Conservation (phyloP, 805 yeast species). For the Saccharomyces jurei region DNA sequence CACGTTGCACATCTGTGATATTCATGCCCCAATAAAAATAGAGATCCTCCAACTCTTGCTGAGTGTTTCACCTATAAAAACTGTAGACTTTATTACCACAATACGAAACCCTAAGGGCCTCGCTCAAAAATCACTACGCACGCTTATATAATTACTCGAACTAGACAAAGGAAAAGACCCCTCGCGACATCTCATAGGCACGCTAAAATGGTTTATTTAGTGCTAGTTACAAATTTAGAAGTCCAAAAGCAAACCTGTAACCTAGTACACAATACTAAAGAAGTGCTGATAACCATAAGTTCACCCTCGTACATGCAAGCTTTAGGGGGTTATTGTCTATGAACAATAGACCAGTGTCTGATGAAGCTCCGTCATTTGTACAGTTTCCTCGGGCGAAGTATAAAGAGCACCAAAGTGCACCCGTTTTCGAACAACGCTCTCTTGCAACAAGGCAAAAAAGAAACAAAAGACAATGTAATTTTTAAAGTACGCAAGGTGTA, state of each 20-base stretch:
- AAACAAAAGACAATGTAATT: background rate
- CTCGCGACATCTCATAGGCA: background rate
- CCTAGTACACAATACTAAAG: background rate
- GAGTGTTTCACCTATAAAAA: background rate
- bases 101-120: background rate
- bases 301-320: background rate
- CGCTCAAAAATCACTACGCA: background rate
- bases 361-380: background rate
- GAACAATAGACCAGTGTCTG: background rate
- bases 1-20: background rate
- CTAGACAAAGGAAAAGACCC: background rate
- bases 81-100: background rate
- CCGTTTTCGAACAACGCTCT: background rate
- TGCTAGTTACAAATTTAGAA: background rate
- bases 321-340: background rate
- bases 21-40: background rate
- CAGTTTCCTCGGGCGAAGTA: background rate
- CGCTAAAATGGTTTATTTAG: background rate
- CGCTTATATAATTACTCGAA: background rate
- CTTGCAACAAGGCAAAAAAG: background rate
- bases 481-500: background rate
- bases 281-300: background rate
- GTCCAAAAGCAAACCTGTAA: background rate
- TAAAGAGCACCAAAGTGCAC: background rate
- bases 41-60: background rate